Percentiles rank a stretch among this genome's conserved stretches.
phyloP scores from a whole-genome alignment of 2,329 filamentous ascomycete genomes.

The Chaetomiaceae sp. region DNA sequence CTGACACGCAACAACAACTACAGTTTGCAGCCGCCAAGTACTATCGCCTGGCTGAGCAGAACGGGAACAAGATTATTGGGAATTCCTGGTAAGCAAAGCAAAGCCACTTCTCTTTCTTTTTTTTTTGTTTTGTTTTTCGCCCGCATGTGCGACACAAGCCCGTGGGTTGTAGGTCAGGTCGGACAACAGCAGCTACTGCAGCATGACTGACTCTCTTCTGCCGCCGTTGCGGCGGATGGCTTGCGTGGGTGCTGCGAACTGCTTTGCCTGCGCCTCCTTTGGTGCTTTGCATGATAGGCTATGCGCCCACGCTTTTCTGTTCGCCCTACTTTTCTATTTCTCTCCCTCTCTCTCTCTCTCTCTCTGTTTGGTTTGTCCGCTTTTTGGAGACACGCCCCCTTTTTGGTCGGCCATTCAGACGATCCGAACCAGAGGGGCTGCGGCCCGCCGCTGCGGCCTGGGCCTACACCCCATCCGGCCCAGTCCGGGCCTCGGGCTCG shows the following conservation, averaged over 20 bases:
- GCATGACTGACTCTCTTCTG: not conserved
- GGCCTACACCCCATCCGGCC: not conserved
- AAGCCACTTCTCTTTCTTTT: not conserved
- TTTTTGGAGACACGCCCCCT: not conserved
- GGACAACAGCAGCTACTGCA: not conserved
- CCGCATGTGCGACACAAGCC: not conserved
- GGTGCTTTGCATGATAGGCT: constrained; percentile 3
- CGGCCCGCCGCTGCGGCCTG: constrained; percentile 2
- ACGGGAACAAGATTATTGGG: constrained; percentile 83
- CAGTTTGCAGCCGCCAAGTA: constrained; percentile 82
- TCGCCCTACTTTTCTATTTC: constrained; percentile 21
- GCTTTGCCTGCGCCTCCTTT: not conserved
- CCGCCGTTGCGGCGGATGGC: not conserved
- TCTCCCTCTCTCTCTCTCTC: too few species aligned
- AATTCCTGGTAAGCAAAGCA: constrained; percentile 91
- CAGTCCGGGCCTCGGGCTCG: not conserved
- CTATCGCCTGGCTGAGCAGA: constrained; percentile 84
- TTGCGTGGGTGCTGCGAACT: not conserved
- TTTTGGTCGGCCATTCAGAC: not conserved
- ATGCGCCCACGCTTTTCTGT: not conserved
- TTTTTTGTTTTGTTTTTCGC: not conserved
- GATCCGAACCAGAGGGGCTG: not conserved
- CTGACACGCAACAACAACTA: constrained; percentile 29
- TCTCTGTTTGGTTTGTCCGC: not conserved
- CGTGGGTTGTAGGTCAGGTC: not conserved